Evolutionary conservation across 2,329 filamentous ascomycete species (phyloP).

Genomic region (Colletotrichum ledebouriae): DNA sequence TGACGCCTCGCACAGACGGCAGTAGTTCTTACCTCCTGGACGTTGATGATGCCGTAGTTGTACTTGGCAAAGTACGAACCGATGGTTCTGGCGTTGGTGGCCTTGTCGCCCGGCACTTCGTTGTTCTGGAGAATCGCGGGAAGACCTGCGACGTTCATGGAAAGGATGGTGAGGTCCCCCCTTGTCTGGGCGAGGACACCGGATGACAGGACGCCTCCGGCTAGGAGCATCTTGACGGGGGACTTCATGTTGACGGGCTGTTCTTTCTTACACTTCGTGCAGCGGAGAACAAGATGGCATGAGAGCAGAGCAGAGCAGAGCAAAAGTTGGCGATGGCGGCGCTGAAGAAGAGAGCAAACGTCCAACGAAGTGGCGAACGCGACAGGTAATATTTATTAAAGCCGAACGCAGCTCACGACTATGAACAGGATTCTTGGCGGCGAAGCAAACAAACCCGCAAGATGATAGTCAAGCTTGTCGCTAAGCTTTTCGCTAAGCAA

Average conservation of each 20-base stretch:
- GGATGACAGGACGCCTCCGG: constrained; percentile 27
- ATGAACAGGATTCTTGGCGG: constrained; percentile 18
- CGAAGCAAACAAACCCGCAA: constrained; percentile 4
- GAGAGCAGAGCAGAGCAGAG: not conserved
- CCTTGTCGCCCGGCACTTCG: constrained; percentile 73
- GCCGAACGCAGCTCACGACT: not conserved
- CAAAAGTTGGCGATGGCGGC: not conserved
- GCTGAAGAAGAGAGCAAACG: not conserved
- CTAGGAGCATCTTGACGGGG: constrained; percentile 34
- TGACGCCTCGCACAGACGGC: not conserved
- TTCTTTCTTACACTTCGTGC: not conserved
- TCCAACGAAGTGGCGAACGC: not conserved
- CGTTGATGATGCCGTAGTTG: constrained; percentile 72
- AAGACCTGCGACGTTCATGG: constrained; percentile 73
- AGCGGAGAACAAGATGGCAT: not conserved
- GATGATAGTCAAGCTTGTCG: not conserved
- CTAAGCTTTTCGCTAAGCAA: not conserved
- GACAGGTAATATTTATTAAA: constrained; percentile 3
- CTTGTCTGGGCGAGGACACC: constrained; percentile 33
- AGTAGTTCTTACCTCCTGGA: constrained; percentile 66
- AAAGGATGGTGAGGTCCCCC: constrained; percentile 64
- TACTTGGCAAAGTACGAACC: constrained; percentile 69
- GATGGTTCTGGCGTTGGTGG: constrained; percentile 67
- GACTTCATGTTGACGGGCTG: constrained; percentile 23
- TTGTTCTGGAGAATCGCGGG: constrained; percentile 70